These are phyloP conservation scores for Cichorium intybus DNA, from an alignment of 140 eudicot species.

Conservation along the genomic window DNA sequence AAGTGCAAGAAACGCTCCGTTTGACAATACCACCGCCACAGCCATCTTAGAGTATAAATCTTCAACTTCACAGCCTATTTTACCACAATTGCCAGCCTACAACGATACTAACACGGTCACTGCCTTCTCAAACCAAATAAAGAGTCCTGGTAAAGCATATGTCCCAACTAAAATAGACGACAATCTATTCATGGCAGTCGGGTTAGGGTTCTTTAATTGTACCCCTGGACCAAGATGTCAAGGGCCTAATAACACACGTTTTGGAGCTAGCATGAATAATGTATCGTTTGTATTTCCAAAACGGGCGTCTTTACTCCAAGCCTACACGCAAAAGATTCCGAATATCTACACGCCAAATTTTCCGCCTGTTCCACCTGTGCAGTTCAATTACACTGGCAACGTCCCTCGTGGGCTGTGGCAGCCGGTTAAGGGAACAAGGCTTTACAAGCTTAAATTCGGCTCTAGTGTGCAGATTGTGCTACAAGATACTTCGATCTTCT, in stretches of 20 bases:
- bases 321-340: slow-evolving; percentile 64
- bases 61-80: slow-evolving; percentile 38
- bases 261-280: slow-evolving; percentile 82
- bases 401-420: slow-evolving; percentile 79
- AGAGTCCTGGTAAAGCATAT: slow-evolving; percentile 36
- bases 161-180: slow-evolving; percentile 59
- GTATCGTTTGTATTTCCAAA: slow-evolving; percentile 63
- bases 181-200: slow-evolving; percentile 50
- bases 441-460: slow-evolving; percentile 65
- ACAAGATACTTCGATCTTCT: slow-evolving; percentile 67
- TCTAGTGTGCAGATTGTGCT: slow-evolving; percentile 61
- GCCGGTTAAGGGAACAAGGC: slow-evolving; percentile 57
- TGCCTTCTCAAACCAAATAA: slow-evolving; percentile 51
- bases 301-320: slow-evolving; percentile 56
- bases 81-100: slow-evolving; percentile 66
- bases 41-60: slow-evolving; percentile 69
- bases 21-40: slow-evolving; percentile 83
- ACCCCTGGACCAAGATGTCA: slow-evolving; percentile 73
- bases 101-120: slow-evolving; percentile 71
- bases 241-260: slow-evolving; percentile 74
- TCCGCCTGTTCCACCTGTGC: slow-evolving; percentile 60
- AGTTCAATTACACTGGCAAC: slow-evolving; percentile 68
- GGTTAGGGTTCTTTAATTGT: slow-evolving; percentile 60
- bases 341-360: slow-evolving; percentile 67
- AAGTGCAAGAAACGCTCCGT: slow-evolving; percentile 54